Evolutionary conservation across 768 basidiomycete species (phyloP).

Genomic region (Scleroderma citrinum): DNA sequence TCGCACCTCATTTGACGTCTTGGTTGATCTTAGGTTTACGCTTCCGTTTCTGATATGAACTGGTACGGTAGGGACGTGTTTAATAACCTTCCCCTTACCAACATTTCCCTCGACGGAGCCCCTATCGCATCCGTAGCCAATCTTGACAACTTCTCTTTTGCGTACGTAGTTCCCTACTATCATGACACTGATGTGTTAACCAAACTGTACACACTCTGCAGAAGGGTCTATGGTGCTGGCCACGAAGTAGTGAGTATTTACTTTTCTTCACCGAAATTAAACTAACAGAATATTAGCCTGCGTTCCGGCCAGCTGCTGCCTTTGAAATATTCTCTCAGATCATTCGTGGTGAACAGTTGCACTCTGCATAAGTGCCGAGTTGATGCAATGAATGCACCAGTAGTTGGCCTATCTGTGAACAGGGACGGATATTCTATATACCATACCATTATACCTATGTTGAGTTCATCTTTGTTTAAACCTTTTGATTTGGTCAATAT

Average conservation of each 20-base stretch:
- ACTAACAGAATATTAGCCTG: slow-evolving; percentile 35
- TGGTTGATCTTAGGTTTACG: slow-evolving; percentile 20
- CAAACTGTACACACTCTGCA: slow-evolving; percentile 13
- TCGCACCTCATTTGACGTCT: neutral
- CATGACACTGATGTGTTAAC: neutral
- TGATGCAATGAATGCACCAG: neutral
- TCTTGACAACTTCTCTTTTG: slow-evolving; percentile 62
- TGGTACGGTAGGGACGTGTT: slow-evolving; percentile 41
- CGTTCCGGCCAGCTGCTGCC: slow-evolving; percentile 54
- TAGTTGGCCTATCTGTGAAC: neutral
- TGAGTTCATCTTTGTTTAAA: no score
- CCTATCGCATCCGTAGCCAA: slow-evolving; percentile 57
- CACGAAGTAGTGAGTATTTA: slow-evolving; percentile 54
- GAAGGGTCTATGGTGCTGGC: slow-evolving; percentile 51
- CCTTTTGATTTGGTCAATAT: no score
- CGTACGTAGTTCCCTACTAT: slow-evolving; percentile 36
- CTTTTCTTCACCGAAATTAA: neutral
- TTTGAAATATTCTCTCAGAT: slow-evolving; percentile 57
- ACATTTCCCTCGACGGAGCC: slow-evolving; percentile 51
- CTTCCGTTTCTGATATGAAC: slow-evolving; percentile 39
- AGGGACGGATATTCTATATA: no score
- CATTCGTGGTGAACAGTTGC: slow-evolving; percentile 43
- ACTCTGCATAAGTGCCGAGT: slow-evolving; percentile 36
- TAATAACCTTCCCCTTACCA: slow-evolving; percentile 37
- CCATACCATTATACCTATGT: no score